Base-by-base conservation (phyloP, 2,329 filamentous ascomycete species). In the Juglanconis sp. region DNA sequence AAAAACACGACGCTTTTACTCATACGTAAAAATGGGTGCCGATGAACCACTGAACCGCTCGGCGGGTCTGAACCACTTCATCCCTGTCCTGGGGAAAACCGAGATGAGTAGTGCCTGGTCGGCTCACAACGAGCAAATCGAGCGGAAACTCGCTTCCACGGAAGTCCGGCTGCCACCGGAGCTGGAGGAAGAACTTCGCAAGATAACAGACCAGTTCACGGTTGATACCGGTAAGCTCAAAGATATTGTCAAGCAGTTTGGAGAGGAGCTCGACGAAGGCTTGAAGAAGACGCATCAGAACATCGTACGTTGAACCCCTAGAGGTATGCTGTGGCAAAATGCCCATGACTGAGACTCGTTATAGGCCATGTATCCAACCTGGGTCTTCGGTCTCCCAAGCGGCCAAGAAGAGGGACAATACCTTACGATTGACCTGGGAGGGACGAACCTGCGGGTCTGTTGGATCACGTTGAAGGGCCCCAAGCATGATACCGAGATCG, bases 391-490 rank as follows among this genome's bases (percentile, higher is more conserved):
- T 2, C 47, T 92, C 9, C 90, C 90, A 63, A 89, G 91, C 77
- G 90, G 90, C 61, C 89, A 87, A 9, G 90, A 92, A 74, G 90
- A 90, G 81, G 88, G 72, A 6, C 60, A 68, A 1, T 72, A 67
- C 36, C 62, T 74, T 4, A 69, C 70, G 4, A 66, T 74, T 30
- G 72, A 74, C 42, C 65, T 74, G 1, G 73, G 72, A 1, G 73
- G 73, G 1, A 74, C 72, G 6, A 73, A 74, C 38, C 66, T 70
- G 40, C 65, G 73, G 11, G 67, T 74, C 10, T 74, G 70, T 30
- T 70, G 69, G 1, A 68, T 74, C 1, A 57, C 69, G 7, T 49
- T 74, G 38, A 53, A 57, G 34, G 59, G 59, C 15, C n/a, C 13
- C 15, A 31, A 42, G 7, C 36, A 57, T 1, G 82, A 84, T 71